A percentile compares a stretch with the other conserved stretches of the same genome.
These are phyloP conservation scores for Candida loeiensis DNA, from an alignment of 805 yeast genomes.

Conservation along the genomic window DNA sequence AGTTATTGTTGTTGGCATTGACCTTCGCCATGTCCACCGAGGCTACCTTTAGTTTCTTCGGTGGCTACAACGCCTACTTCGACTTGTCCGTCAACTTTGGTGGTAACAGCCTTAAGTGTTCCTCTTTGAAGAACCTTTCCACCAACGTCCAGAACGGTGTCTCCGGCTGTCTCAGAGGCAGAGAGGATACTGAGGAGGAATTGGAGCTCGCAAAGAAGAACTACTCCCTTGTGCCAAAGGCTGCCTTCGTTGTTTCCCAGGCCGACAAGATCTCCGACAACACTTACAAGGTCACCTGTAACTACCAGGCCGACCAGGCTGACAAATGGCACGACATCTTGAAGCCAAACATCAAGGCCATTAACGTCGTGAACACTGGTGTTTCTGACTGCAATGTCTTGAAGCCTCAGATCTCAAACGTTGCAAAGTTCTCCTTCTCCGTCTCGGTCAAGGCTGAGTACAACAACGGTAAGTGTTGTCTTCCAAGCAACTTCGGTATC, in stretches of 20 bases:
- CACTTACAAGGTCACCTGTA: constrained; percentile 18
- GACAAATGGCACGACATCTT: constrained; percentile 15
- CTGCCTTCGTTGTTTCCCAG: constrained; percentile 24
- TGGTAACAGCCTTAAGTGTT: constrained; percentile 5
- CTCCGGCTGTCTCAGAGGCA: background rate
- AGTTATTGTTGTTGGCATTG: constrained; percentile 9
- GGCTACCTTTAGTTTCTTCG: constrained; percentile 9
- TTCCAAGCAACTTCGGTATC: constrained; percentile 22
- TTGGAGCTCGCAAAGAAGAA: constrained; percentile 10
- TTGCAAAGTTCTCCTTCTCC: constrained; percentile 16
- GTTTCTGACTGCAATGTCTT: constrained; percentile 14
- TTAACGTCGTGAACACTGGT: constrained; percentile 22
- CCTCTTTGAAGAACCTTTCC: constrained; percentile 4
- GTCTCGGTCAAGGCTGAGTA: constrained; percentile 19
- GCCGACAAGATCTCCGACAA: constrained; percentile 18
- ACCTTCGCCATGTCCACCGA: constrained; percentile 7
- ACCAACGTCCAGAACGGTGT: constrained; percentile 4
- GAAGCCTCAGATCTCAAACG: constrained; percentile 4
- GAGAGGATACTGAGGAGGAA: constrained; percentile 11
- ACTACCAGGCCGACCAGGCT: constrained; percentile 22
- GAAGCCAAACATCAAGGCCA: constrained; percentile 15
- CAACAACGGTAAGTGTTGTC: constrained; percentile 19
- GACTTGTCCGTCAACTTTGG: constrained; percentile 6
- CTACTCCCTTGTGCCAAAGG: constrained; percentile 17
- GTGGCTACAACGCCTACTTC: constrained; percentile 2